Conservation (phyloP, 768 basidiomycete species). For the Lentinula aciculospora region DNA sequence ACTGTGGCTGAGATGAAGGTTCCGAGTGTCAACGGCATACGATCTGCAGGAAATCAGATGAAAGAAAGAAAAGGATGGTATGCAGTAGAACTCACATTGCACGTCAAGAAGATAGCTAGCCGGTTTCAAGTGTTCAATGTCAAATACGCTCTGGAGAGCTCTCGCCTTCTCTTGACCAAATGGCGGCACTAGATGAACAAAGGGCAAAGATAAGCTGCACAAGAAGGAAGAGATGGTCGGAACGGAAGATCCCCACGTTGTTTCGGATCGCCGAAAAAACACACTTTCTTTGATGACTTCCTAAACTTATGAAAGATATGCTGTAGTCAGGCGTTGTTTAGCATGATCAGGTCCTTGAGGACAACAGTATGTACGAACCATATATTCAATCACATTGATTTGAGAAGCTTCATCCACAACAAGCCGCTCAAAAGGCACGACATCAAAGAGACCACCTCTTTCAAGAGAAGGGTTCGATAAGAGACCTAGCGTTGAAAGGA, state of each 20-base stretch:
- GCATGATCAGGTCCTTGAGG: no score
- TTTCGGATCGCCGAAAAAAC: constrained; percentile 50
- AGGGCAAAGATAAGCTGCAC: not conserved
- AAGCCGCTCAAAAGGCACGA: constrained; percentile 37
- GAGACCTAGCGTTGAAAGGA: constrained; percentile 46
- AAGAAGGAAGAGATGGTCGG: not conserved
- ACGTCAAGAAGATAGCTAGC: constrained; percentile 36
- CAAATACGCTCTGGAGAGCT: constrained; percentile 26
- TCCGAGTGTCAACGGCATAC: constrained; percentile 44
- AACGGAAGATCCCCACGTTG: constrained; percentile 32
- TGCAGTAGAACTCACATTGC: constrained; percentile 30
- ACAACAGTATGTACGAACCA: constrained; percentile 24
- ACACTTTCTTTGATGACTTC: constrained; percentile 30
- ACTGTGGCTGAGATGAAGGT: constrained; percentile 43
- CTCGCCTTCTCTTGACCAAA: constrained; percentile 35
- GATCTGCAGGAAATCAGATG: no score
- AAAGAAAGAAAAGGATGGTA: no score
- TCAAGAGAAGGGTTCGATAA: constrained; percentile 38
- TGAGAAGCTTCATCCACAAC: constrained; percentile 57
- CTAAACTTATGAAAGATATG: constrained; percentile 37
- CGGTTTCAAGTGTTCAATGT: constrained; percentile 23
- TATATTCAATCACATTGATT: constrained; percentile 40
- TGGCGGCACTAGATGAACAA: constrained; percentile 37
- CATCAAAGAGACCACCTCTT: constrained; percentile 22
- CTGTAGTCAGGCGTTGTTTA: constrained; percentile 19